phyloP scores from a whole-genome alignment of 306 rosid species.

The Cucurbita ficifolia region DNA sequence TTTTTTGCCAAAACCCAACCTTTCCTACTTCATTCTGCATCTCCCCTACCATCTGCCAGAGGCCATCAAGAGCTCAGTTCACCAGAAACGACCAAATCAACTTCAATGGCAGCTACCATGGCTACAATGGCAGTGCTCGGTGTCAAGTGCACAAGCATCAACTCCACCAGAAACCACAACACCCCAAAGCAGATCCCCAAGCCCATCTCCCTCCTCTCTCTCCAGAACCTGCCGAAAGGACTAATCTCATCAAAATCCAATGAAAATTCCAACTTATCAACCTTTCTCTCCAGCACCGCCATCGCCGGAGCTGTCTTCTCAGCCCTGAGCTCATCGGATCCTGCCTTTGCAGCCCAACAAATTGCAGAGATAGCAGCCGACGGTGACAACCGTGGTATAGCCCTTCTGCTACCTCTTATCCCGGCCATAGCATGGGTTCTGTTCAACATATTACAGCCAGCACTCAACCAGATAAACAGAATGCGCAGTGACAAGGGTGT shows the following conservation, averaged over 20 bases:
- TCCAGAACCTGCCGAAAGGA: conserved; percentile 52
- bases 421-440: conserved; percentile 90
- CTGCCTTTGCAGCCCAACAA: conserved; percentile 75
- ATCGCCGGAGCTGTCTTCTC: conserved; percentile 70
- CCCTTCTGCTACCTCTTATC: conserved; percentile 51
- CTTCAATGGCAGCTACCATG: conserved; percentile 65
- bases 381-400: conserved; percentile 59
- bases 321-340: conserved; percentile 35
- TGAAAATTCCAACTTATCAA: conserved; percentile 3
- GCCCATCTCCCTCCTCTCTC: conserved; percentile 31
- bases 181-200: conserved; percentile 30
- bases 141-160: conserved; percentile 36
- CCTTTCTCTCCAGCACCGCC: conserved; percentile 39
- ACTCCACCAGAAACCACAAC: conserved; percentile 15
- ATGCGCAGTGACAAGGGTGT: conserved; percentile 54
- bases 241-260: conserved; percentile 7
- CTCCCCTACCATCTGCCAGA: conserved; percentile 15
- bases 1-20: not conserved
- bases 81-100: not conserved
- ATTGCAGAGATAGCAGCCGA: conserved; percentile 62
- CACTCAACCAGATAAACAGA: conserved; percentile 70
- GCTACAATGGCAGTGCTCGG: conserved; percentile 69
- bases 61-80: not conserved
- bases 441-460: conserved; percentile 85
- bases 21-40: not conserved